Percentiles rank a stretch among this genome's conserved stretches.
Evolutionary conservation across 2,329 filamentous ascomycete genomes (phyloP).

Genomic region (Fusarium armeniacum): DNA sequence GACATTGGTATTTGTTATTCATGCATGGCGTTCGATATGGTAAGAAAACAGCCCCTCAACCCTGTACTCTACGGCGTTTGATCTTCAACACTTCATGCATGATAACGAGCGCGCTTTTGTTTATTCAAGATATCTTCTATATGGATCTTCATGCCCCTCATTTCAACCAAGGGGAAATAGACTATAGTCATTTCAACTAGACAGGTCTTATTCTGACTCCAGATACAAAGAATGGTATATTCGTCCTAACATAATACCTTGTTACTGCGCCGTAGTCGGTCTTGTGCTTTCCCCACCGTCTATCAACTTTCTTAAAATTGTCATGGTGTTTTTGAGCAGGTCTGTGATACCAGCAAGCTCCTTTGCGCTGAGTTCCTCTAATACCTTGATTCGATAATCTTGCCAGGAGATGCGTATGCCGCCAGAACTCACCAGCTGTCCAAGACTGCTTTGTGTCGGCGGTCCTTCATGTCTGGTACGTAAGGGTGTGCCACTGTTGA

Average conservation of each 20-base stretch:
- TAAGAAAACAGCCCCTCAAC: slow-evolving; percentile 53
- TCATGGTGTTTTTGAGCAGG: slow-evolving; percentile 86
- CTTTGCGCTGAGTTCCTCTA: slow-evolving; percentile 74
- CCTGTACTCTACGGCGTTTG: slow-evolving; percentile 49
- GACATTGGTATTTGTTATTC: slow-evolving; percentile 13
- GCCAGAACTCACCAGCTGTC: slow-evolving; percentile 72
- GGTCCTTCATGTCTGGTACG: slow-evolving; percentile 73
- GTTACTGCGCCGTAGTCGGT: slow-evolving; percentile 32
- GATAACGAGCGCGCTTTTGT: slow-evolving; percentile 21
- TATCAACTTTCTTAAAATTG: slow-evolving; percentile 72
- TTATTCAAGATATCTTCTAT: slow-evolving; percentile 19
- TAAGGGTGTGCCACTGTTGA: slow-evolving; percentile 58
- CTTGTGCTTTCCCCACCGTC: slow-evolving; percentile 49
- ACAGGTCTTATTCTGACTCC: slow-evolving; percentile 37
- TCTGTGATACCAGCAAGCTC: slow-evolving; percentile 76
- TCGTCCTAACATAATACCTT: not conserved
- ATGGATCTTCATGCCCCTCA: slow-evolving; percentile 48
- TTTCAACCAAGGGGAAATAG: slow-evolving; percentile 53
- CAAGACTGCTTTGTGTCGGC: slow-evolving; percentile 76
- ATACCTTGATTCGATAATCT: slow-evolving; percentile 79
- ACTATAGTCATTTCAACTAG: slow-evolving; percentile 52
- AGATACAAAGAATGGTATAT: slow-evolving; percentile 2
- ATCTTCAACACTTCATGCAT: slow-evolving; percentile 49
- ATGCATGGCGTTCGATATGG: slow-evolving; percentile 45
- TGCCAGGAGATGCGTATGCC: slow-evolving; percentile 78